Evolutionary conservation across 306 rosid species (phyloP).

Genomic region (Fagus sylvatica): DNA sequence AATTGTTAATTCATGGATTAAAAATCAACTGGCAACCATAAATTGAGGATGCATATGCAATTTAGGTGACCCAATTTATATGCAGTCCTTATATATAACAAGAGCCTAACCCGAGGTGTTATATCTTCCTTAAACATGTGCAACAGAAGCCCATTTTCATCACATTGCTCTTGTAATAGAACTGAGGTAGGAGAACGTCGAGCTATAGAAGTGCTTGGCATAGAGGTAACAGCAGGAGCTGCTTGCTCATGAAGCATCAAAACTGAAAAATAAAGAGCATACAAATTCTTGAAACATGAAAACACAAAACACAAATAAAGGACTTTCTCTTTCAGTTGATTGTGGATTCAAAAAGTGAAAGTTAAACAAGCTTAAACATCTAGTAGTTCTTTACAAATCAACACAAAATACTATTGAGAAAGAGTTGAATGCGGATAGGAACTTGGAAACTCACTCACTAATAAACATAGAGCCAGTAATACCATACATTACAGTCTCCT

Average conservation of each 20-base stretch:
- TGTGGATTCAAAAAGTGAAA: background rate
- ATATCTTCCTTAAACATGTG: conserved; percentile 56
- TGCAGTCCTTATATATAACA: conserved; percentile 1
- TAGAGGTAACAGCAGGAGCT: conserved; percentile 43
- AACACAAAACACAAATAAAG: background rate
- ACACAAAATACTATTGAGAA: background rate
- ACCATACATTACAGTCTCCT: background rate
- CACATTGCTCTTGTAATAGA: conserved; percentile 77
- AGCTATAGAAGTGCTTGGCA: conserved; percentile 45
- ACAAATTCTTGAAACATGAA: conserved; percentile 9
- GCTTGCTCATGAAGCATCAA: conserved; percentile 60
- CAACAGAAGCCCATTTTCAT: conserved; percentile 58
- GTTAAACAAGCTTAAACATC: background rate
- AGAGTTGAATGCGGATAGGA: background rate
- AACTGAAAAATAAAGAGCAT: conserved; percentile 42
- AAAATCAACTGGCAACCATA: background rate
- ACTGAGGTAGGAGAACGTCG: conserved; percentile 69
- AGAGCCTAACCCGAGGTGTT: conserved; percentile 58
- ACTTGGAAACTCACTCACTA: background rate
- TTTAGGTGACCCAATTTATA: conserved; percentile 7
- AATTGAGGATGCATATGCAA: background rate
- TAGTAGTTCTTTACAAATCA: background rate
- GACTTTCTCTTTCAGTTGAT: background rate
- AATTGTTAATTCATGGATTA: background rate
- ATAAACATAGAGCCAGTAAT: background rate